Conservation (phyloP, 2,329 filamentous ascomycete genomes). For the Epichloe sibirici region DNA sequence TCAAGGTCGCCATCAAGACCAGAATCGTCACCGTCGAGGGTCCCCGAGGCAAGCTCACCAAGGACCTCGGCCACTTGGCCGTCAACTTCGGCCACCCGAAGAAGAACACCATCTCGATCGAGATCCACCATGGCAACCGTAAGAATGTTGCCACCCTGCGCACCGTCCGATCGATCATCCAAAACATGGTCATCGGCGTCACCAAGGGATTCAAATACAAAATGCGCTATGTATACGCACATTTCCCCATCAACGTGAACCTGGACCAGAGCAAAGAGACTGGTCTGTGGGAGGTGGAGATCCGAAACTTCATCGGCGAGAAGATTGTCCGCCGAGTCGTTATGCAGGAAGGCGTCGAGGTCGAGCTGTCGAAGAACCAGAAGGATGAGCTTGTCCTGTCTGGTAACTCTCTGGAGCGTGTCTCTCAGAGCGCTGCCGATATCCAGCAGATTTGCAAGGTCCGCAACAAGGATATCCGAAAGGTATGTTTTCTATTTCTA, state of each 20-base stretch:
- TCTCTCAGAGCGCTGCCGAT: conserved; percentile 96
- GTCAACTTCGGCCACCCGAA: conserved; percentile 88
- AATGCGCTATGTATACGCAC: conserved; percentile 99
- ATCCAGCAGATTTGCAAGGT: conserved; percentile 99
- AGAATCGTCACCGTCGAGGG: conserved; percentile 94
- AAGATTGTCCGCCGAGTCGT: conserved; percentile 91
- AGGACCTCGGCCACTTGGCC: conserved; percentile 92
- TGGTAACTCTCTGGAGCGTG: conserved; percentile 93
- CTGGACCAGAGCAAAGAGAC: conserved; percentile 92
- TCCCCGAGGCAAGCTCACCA: conserved; percentile 90
- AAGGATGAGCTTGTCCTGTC: conserved; percentile 94
- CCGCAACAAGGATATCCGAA: conserved; percentile 99
- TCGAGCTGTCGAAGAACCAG: conserved; percentile 78
- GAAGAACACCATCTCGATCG: conserved; percentile 83
- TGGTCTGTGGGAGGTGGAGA: conserved; percentile 83
- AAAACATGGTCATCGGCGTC: conserved; percentile 97
- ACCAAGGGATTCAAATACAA: conserved; percentile 99
- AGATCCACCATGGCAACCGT: conserved; percentile 95
- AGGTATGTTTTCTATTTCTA: conserved; percentile 42
- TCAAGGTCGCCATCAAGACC: conserved; percentile 97
- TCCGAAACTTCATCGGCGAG: conserved; percentile 99
- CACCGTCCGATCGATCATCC: conserved; percentile 94
- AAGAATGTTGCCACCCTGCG: conserved; percentile 98
- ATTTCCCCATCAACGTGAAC: conserved; percentile 99
- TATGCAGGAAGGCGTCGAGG: conserved; percentile 83